Base-by-base conservation (phyloP, 805 yeast species). In the Myxozyma neotropica region DNA sequence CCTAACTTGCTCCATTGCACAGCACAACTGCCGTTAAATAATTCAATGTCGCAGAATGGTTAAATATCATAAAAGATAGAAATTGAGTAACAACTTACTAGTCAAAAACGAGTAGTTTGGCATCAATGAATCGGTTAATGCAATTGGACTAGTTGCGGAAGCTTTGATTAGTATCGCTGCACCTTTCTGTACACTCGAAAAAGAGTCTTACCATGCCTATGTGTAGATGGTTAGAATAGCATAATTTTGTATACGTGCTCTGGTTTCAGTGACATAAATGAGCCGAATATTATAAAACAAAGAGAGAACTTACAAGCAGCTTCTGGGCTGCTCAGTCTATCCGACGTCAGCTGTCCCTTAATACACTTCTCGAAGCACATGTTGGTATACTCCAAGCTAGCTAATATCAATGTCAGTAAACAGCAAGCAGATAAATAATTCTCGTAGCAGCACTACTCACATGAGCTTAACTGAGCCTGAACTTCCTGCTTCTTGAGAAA, bases 301-400 rank as follows among this genome's bases (percentile, higher is more conserved):
- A n/a, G n/a, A n/a, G n/a, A n/a, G n/a, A 27, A 63, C 72, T 44
- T 59, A 73, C 97, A 92, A 36, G 78, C 74, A 66, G 86, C 88
- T 74, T 92, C 97, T 56, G 73, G 73, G 1, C 75, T 54, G 63
- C 79, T 78, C 65, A 91, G 77, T 52, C 82, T 72, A 46, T 68
- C 69, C 4, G 75, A 61, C 21, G 74, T 76, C 61, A 68, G 54
- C 27, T 64, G 68, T 26, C 74, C 72, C 50, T 77, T 75, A 53
- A 90, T 81, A 74, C 98, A 92, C 75, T 88, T 88, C 72, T 87
- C 88, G 80, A 90, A 92, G 73, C 98, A 92, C 79, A 86, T 80
- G 71, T 90, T 92, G 27, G 97, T 91, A 81, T 89, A 90, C 69
- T 81, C 83, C 73, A 92, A 96, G 61, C 92, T 88, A 35, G 95